Conservation (phyloP, 306 rosid species). For the Cucumis cinereus region DNA sequence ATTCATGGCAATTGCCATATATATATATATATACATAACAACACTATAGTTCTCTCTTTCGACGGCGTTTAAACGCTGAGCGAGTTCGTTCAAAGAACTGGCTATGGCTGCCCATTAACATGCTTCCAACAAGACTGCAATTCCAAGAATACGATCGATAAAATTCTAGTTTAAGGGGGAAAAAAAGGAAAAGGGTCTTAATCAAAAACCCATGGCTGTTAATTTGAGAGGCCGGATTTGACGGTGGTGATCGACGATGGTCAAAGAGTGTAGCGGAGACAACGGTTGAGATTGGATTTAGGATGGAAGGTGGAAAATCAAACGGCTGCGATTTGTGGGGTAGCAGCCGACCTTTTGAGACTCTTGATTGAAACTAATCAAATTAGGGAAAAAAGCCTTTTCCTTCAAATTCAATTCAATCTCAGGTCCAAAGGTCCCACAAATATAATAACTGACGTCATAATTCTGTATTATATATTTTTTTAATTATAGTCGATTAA, state of each 20-base stretch:
- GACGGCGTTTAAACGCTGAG: constrained; percentile 18
- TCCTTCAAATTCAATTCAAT: neutral
- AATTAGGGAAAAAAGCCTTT: neutral
- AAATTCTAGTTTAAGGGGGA: neutral
- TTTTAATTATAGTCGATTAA: too few species aligned
- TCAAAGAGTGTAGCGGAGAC: neutral
- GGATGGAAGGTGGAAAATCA: neutral
- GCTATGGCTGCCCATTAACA: neutral
- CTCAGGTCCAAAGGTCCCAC: neutral
- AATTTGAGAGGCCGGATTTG: neutral
- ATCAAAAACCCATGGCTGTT: neutral
- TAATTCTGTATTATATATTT: too few species aligned
- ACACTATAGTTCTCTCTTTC: constrained; percentile 30
- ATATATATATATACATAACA: neutral
- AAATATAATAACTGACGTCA: neutral
- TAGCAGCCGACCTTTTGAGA: neutral
- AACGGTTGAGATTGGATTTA: neutral
- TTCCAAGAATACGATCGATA: neutral
- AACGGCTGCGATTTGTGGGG: constrained; percentile 1
- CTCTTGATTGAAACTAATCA: neutral
- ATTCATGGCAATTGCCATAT: constrained; percentile 10
- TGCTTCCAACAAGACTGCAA: neutral
- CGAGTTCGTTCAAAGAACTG: neutral
- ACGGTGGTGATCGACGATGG: neutral
- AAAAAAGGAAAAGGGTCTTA: neutral